Base-by-base conservation (phyloP, 75 land plant genomes). In the Cupressus sempervirens region DNA sequence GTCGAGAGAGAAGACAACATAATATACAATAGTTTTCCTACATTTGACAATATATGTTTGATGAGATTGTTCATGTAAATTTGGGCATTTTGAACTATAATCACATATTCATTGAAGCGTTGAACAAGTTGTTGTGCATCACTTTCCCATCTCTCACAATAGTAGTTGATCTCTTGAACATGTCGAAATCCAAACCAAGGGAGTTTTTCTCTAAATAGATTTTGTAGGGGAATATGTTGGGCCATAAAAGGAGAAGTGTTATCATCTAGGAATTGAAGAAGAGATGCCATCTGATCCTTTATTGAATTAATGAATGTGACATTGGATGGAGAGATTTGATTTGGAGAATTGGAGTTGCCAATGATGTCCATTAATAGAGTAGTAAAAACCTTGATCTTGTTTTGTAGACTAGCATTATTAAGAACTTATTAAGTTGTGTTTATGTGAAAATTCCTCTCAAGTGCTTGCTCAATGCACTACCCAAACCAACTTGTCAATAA, bases 161-260 rank as follows among this genome's bases (percentile, higher is more conserved):
- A n/a, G 26, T 10, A 32, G 84, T 72, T 0, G 84, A 45, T 0
- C 52, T 34, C 1, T 50, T 85, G 67, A 87, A 87, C 16, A 90
- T 73, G 1, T 89, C 91, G 74, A 82, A 88, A 45, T 48, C 58
- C 4, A 87, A 67, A 3, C 65, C 5, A 74, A 86, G 32, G 65
- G 23, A 23, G 10, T 35, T 43, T 80, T 84, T 84, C 58, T 62
- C 82, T 18, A 14, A 30, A 83, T 85, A 87, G 41, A 84, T 83
- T 48, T 87, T 88, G 86, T 88, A 91, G 7, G 93, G 93, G 48
- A 85, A 90, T 5, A 86, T 83, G 48, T 92, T 92, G 88, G 88
- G n/a, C 83, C 85, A 92, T 85, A 84, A 92, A 40, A 3, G 84
- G 83, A 10, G 89, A 29, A 11, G 82, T 82, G 16, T 56, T 86